Evolutionary conservation across 2,329 filamentous ascomycete species (phyloP).

Genomic region (Hymenoscyphus fraxineus): DNA sequence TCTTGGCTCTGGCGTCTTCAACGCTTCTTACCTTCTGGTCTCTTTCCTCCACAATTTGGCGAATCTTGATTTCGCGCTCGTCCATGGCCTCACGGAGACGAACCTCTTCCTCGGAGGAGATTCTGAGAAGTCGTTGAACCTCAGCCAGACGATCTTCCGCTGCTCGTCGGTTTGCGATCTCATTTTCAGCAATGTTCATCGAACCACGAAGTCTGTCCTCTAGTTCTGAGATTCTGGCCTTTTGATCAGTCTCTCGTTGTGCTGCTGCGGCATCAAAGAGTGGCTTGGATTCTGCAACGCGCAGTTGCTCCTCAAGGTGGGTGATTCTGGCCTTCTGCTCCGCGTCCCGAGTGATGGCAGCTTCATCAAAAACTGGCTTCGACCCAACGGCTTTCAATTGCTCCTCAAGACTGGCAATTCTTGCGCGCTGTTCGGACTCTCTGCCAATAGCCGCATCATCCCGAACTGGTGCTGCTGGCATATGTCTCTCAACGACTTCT

Average conservation of each 20-base stretch:
- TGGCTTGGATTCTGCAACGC: slow-evolving; percentile 55
- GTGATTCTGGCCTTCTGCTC: slow-evolving; percentile 42
- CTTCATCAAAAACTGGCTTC: slow-evolving; percentile 44
- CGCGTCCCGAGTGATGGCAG: slow-evolving; percentile 22
- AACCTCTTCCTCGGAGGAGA: slow-evolving; percentile 69
- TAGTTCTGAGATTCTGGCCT: slow-evolving; percentile 52
- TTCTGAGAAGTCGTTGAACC: slow-evolving; percentile 64
- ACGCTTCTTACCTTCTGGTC: slow-evolving; percentile 61
- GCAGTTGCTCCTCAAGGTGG: slow-evolving; percentile 60
- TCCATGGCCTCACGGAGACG: slow-evolving; percentile 64
- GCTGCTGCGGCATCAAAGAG: slow-evolving; percentile 39
- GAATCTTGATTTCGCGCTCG: slow-evolving; percentile 64
- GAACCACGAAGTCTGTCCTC: slow-evolving; percentile 64
- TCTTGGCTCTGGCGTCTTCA: slow-evolving; percentile 54
- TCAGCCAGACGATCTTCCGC: slow-evolving; percentile 72
- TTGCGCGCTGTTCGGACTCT: slow-evolving; percentile 21
- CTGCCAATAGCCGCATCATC: slow-evolving; percentile 29
- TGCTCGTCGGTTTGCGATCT: slow-evolving; percentile 58
- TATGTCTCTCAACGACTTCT: slow-evolving; percentile 41
- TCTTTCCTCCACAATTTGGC: slow-evolving; percentile 65
- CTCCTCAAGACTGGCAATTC: slow-evolving; percentile 57
- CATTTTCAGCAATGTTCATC: slow-evolving; percentile 60
- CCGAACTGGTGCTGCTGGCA: slow-evolving; percentile 47
- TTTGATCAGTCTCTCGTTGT: slow-evolving; percentile 22
- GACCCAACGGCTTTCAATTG: slow-evolving; percentile 61